Base-by-base conservation (phyloP, 176 grass and related monocot species). In the Oryza nivara region DNA sequence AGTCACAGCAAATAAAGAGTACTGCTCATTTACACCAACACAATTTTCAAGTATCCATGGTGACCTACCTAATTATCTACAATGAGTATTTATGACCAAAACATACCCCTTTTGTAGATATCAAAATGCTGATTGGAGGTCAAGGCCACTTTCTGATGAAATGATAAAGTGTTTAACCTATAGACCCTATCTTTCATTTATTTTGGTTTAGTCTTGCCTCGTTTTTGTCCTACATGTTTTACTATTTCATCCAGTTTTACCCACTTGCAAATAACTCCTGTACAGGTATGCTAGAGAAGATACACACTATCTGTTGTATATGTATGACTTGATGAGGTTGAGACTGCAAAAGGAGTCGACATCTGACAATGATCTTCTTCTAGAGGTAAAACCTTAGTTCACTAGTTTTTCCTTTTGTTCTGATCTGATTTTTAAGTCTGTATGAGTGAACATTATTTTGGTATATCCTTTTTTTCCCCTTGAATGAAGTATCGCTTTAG, bases 201-300 rank as follows among this genome's bases (percentile, higher is more conserved):
- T 46, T 82, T 78, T 22, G 70, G 45, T 88, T 65, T 78, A 60
- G 17, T 84, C 9, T 78, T 81, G 41, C 17, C 82, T 60, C 34
- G 1, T 61, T 63, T 75, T 52, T 68, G 44, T 79, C 5, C 32
- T 30, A 19, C 68, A 4, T 20, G 26, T 83, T 65, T 28, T 10
- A 75, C 48, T 58, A 86, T 70, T 73, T 43, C 40, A 1, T 15
- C 46, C 74, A 81, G 25, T 26, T 84, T 43, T 88, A 80, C 82
- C 6, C 26, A 79, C 69, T 34, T 75, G 74, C 58, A 52, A n/a
- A 43, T 75, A 80, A 72, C 64, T 86, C 51, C 58, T 83, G 69
- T 74, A 51, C 77, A 98, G 96, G 87, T 98, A 99, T 83, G 96
- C 89, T 40, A 99, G 96, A 92, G 96, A 99, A 96, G 96, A 99